These are phyloP conservation scores for Solanum stenotomum DNA, from an alignment of 257 asterid species.

Conservation along the genomic window DNA sequence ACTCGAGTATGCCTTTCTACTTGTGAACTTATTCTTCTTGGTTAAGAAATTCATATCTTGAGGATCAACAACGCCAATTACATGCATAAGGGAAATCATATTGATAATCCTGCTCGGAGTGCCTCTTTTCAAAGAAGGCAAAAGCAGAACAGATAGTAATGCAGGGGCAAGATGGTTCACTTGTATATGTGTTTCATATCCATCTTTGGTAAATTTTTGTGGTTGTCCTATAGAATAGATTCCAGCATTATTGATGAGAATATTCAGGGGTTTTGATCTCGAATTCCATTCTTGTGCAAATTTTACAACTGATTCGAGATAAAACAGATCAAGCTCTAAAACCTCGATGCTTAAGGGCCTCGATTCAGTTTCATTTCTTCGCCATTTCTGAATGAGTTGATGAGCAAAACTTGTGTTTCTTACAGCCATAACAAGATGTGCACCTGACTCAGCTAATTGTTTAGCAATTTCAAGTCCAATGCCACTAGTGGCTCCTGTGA, in stretches of 20 bases:
- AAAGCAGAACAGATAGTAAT: slow-evolving; percentile 69
- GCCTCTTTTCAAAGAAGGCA: slow-evolving; percentile 94
- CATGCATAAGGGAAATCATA: slow-evolving; percentile 76
- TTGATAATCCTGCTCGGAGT: slow-evolving; percentile 87
- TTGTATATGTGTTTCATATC: slow-evolving; percentile 85
- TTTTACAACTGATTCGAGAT: slow-evolving; percentile 71
- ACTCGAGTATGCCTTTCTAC: slow-evolving; percentile 66
- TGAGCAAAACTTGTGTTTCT: slow-evolving; percentile 61
- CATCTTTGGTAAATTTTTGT: slow-evolving; percentile 73
- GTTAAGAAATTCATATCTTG: slow-evolving; percentile 85
- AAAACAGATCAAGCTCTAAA: slow-evolving; percentile 78
- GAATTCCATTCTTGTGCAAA: slow-evolving; percentile 82
- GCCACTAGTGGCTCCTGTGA: slow-evolving; percentile 96
- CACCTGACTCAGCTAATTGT: slow-evolving; percentile 89
- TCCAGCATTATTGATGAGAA: slow-evolving; percentile 89
- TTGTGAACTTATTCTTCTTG: slow-evolving; percentile 64
- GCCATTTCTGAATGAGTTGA: slow-evolving; percentile 68
- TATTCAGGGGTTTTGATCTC: slow-evolving; percentile 55
- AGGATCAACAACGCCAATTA: slow-evolving; percentile 84
- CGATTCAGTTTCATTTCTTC: slow-evolving; percentile 51
- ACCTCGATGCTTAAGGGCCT: slow-evolving; percentile 82
- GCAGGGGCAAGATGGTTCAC: slow-evolving; percentile 96
- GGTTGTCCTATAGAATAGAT: slow-evolving; percentile 92
- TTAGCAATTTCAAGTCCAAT: slow-evolving; percentile 90
- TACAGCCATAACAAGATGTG: slow-evolving; percentile 91